Evolutionary conservation across 331 rosid genomes (phyloP).

Genomic region (Prunus yedoensis): DNA sequence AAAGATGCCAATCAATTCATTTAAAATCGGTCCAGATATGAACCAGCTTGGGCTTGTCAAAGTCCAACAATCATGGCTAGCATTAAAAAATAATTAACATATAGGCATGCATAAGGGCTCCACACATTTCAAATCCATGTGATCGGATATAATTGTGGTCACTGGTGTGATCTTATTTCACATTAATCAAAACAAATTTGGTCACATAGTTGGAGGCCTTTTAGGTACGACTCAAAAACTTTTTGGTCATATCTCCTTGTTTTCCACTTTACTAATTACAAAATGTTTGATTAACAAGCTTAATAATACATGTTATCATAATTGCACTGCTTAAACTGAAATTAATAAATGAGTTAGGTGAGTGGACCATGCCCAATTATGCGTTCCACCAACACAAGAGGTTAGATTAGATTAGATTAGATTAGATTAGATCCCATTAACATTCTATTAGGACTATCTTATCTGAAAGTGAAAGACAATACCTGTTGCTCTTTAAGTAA

Average conservation of each 20-base stretch:
- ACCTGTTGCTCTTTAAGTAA: neutral
- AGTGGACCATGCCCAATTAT: constrained; percentile 5
- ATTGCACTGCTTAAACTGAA: neutral
- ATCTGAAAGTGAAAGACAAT: neutral
- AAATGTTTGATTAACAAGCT: too few relatives aligned
- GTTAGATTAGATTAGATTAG: too few relatives aligned
- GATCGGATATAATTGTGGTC: neutral
- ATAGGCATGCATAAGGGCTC: constrained; percentile 6
- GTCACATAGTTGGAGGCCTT: neutral
- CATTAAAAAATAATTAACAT: neutral
- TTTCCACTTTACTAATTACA: neutral
- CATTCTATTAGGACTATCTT: neutral
- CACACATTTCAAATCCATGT: constrained; percentile 13
- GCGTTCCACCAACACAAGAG: neutral
- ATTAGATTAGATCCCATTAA: neutral
- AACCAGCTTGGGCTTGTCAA: neutral
- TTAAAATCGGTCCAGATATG: neutral
- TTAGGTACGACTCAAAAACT: neutral
- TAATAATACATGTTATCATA: neutral
- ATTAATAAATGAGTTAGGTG: neutral
- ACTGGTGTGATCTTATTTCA: neutral
- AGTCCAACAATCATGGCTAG: neutral
- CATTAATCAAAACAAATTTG: neutral
- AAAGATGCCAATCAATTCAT: neutral
- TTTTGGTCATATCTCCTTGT: constrained; percentile 6